These are phyloP conservation scores for Agarophyton chilense DNA, from an alignment of 23 red algal species.

Conservation along the genomic window DNA sequence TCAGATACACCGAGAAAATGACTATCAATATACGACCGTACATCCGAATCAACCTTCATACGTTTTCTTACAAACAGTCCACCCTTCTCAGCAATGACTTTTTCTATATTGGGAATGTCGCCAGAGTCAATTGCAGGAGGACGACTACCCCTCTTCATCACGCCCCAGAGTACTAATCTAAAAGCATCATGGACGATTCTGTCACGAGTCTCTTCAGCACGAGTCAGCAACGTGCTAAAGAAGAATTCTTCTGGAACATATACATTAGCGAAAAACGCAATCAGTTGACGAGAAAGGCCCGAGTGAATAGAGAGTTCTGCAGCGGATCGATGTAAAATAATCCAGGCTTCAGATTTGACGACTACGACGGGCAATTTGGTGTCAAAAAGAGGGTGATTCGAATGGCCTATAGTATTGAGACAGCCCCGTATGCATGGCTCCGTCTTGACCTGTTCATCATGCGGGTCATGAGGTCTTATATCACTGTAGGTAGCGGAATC, in stretches of 20 bases:
- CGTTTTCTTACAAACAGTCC: slow-evolving; percentile 4
- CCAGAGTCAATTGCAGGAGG: slow-evolving; percentile 25
- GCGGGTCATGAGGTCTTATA: neutral
- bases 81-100: neutral
- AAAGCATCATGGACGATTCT: neutral
- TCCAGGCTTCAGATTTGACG: slow-evolving; percentile 20
- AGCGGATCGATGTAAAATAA: slow-evolving; percentile 1
- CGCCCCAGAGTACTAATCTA: neutral
- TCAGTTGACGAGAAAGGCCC: neutral
- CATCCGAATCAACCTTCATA: slow-evolving; percentile 5
- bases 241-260: slow-evolving; percentile 2
- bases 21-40: neutral
- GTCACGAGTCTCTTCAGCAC: neutral
- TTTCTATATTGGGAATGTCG: slow-evolving; percentile 3
- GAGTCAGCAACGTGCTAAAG: neutral
- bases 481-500: neutral
- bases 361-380: neutral
- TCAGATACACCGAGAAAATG: neutral
- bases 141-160: neutral
- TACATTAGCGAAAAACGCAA: slow-evolving; percentile 2
- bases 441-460: too few relatives aligned
- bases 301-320: neutral
- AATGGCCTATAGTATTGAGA: neutral
- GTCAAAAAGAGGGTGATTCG: neutral
- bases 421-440: neutral